These are phyloP conservation scores for Mycogone perniciosa DNA, from an alignment of 2,329 filamentous ascomycete species.

Conservation along the genomic window DNA sequence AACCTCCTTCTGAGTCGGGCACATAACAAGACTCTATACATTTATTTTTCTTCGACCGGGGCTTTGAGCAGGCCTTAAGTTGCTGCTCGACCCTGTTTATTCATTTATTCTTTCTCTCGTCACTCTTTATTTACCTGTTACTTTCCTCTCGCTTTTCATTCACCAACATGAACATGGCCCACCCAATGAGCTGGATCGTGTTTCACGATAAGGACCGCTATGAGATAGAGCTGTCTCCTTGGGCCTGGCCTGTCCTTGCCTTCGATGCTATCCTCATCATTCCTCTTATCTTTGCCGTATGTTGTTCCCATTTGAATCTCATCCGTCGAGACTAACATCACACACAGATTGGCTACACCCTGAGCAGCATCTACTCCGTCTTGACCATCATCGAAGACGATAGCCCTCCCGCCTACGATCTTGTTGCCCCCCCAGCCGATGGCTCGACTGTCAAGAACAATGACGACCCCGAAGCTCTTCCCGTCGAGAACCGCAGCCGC, in stretches of 20 bases:
- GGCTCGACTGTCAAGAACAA: conserved; percentile 28
- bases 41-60: too few species aligned
- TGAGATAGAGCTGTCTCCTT: conserved; percentile 30
- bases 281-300: conserved; percentile 38
- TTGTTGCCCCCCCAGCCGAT: conserved; percentile 35
- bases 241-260: conserved; percentile 34
- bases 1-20: too few species aligned
- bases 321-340: neutral
- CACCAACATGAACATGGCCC: neutral
- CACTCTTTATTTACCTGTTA: neutral
- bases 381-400: conserved; percentile 55
- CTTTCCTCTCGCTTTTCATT: neutral
- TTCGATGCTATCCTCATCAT: conserved; percentile 39
- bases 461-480: conserved; percentile 17
- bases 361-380: conserved; percentile 44
- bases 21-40: too few species aligned
- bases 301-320: conserved; percentile 13
- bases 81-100: too few species aligned
- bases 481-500: conserved; percentile 11
- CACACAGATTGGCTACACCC: conserved; percentile 43
- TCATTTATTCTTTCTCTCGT: neutral
- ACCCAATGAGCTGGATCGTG: conserved; percentile 9
- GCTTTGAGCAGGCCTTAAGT: too few species aligned
- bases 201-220: conserved; percentile 31
- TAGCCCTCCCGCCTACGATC: conserved; percentile 48